These are phyloP conservation scores for Debaryomyces sp. DNA, from an alignment of 1,139 yeast species.

Conservation along the genomic window DNA sequence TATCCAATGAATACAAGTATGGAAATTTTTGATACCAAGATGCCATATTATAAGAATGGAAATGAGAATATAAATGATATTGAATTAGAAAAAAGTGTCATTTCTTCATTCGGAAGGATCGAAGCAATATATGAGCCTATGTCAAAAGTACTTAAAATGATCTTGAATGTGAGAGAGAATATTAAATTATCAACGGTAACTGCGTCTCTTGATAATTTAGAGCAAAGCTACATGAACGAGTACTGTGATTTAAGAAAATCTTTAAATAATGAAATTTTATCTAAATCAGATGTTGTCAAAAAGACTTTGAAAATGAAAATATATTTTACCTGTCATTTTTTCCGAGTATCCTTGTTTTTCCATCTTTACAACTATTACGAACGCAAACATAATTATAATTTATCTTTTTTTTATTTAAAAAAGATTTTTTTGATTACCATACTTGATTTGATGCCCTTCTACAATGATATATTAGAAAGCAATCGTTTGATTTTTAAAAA, in stretches of 20 bases:
- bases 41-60: slow-evolving; percentile 34
- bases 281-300: slow-evolving; percentile 6
- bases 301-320: slow-evolving; percentile 25
- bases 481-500: slow-evolving; percentile 20
- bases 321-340: slow-evolving; percentile 24
- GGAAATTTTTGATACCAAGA: slow-evolving; percentile 35
- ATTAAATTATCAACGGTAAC: slow-evolving; percentile 23
- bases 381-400: slow-evolving; percentile 21
- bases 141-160: slow-evolving; percentile 19
- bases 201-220: slow-evolving; percentile 19
- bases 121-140: slow-evolving; percentile 20
- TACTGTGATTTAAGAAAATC: slow-evolving; percentile 13
- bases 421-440: slow-evolving; percentile 29
- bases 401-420: slow-evolving; percentile 33
- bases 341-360: slow-evolving; percentile 28
- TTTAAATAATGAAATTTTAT: slow-evolving; percentile 7
- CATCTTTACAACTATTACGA: slow-evolving; percentile 45
- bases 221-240: slow-evolving; percentile 18
- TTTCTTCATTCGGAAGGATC: slow-evolving; percentile 19
- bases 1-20: slow-evolving; percentile 33
- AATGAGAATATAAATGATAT: slow-evolving; percentile 31
- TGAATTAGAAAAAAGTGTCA: slow-evolving; percentile 25
- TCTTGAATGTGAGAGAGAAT: slow-evolving; percentile 23
- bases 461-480: slow-evolving; percentile 26
- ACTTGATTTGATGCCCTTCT: slow-evolving; percentile 37